A percentile compares a stretch with the other conserved stretches of the same genome.
These are phyloP conservation scores for Blumeria graminis DNA, from an alignment of 2,329 filamentous ascomycete species.

Conservation along the genomic window DNA sequence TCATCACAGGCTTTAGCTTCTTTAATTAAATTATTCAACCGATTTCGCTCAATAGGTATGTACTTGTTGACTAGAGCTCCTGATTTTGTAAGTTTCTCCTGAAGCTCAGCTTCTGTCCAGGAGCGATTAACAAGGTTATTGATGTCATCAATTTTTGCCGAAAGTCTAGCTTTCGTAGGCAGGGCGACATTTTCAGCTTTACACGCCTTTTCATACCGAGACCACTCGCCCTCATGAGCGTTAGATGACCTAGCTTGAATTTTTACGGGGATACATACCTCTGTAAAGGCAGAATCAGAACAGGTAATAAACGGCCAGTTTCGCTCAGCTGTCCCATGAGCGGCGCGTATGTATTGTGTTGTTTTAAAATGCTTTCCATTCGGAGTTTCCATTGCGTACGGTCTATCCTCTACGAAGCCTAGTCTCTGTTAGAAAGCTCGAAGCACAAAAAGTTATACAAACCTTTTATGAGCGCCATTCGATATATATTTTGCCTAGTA, in stretches of 20 bases:
- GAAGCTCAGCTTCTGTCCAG: constrained; percentile 67
- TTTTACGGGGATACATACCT: constrained; percentile 26
- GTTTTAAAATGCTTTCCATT: constrained; percentile 60
- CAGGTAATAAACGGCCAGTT: constrained; percentile 80
- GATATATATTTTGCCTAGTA: constrained; percentile 54
- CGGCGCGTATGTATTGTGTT: constrained; percentile 60
- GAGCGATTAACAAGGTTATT: constrained; percentile 52
- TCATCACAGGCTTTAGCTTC: constrained; percentile 42
- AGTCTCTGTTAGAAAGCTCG: constrained; percentile 11
- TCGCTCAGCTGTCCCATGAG: constrained; percentile 61
- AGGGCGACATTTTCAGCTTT: constrained; percentile 45
- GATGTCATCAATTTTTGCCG: constrained; percentile 57
- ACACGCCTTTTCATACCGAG: constrained; percentile 55
- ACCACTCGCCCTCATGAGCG: constrained; percentile 41
- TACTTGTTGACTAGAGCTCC: constrained; percentile 41
- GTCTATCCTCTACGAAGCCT: constrained; percentile 58
- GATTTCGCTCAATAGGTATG: constrained; percentile 41
- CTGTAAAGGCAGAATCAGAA: constrained; percentile 67
- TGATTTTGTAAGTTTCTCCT: constrained; percentile 50
- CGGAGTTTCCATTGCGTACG: constrained; percentile 56
- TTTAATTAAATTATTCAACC: constrained; percentile 38
- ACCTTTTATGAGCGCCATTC: constrained; percentile 77
- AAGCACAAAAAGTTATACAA: constrained; percentile 9
- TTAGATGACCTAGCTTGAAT: constrained; percentile 4
- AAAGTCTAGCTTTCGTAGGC: constrained; percentile 46